Base-by-base conservation (phyloP, 805 yeast genomes). In the Candida odintsovae region DNA sequence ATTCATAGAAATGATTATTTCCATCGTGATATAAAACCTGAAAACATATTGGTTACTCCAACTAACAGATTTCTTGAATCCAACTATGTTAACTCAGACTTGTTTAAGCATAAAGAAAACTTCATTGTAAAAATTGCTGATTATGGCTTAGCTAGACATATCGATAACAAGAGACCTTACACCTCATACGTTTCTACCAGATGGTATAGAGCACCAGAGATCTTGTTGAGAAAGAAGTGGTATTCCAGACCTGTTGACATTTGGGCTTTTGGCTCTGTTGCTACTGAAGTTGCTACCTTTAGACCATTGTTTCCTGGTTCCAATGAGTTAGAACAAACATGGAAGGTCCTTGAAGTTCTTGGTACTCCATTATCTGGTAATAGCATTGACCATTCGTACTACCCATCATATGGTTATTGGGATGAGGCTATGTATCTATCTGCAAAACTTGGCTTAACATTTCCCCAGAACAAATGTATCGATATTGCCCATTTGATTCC, bases 1-100 rank as follows among this genome's bases (percentile, higher is more conserved):
- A 89, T 92, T 46, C 99, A 88, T 58, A 62, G 65, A 23, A 68
- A 73, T 55, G 76, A 77, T 11, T 87, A 73, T 58, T 83, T 83
- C 58, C 98, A 92, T 63, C 76, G 99, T 47, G 99, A 92, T 69
- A 75, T 92, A 42, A 92, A 92, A 65, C 98, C 99, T 0, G 97
- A 92, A 59, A 92, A 92, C 64, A 83, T 92, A 22, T 74, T 92
- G 54, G 78, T 90, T 5, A 72, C 82, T 33, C 79, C 82, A 20
- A 66, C 83, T 6, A 64, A 67, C 36, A 72, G 72, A 42, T 84
- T 75, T 57, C 83, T 76, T 61, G 64, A 66, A 62, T 62, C 68
- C 51, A 54, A 57, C 11, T 63, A 64, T 51, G 43, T 64, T 15
- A 21, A 38, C 19, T 44, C 51, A 2, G 43, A 46, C 6, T 47